A percentile compares a stretch with the other conserved stretches of the same genome.
phyloP scores from a whole-genome alignment of 768 basidiomycete genomes.

The Suillus paluster region DNA sequence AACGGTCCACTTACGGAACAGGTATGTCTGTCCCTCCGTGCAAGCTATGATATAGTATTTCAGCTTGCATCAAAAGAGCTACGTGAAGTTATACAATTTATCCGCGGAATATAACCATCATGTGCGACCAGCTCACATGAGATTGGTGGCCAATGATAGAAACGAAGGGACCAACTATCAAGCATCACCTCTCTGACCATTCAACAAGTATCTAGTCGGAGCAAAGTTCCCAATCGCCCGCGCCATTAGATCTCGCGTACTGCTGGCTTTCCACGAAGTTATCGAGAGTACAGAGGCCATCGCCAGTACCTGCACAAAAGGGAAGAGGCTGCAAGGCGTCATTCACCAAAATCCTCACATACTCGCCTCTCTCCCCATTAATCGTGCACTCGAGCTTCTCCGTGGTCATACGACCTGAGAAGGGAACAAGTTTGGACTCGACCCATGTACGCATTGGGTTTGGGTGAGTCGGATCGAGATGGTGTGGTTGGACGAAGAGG shows the following conservation, averaged over 20 bases:
- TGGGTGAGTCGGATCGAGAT: slow-evolving; percentile 13
- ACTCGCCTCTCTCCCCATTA: slow-evolving; percentile 37
- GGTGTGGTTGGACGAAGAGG: slow-evolving; percentile 46
- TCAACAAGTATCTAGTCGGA: slow-evolving; percentile 37
- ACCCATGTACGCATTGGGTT: slow-evolving; percentile 50
- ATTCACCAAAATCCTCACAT: slow-evolving; percentile 75
- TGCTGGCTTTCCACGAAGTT: slow-evolving; percentile 72
- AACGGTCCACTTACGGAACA: too few relatives aligned
- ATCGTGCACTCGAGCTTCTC: slow-evolving; percentile 61
- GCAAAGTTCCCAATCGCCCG: slow-evolving; percentile 74
- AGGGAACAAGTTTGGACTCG: slow-evolving; percentile 65
- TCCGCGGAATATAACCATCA: too few relatives aligned
- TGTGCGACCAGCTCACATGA: too few relatives aligned
- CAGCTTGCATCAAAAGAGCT: too few relatives aligned
- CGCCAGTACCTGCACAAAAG: slow-evolving; percentile 54
- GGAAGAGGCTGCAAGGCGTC: slow-evolving; percentile 64
- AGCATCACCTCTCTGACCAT: too few relatives aligned
- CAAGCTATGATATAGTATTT: too few relatives aligned
- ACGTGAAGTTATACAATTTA: too few relatives aligned
- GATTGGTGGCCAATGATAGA: too few relatives aligned
- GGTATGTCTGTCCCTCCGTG: too few relatives aligned
- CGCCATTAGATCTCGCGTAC: slow-evolving; percentile 69
- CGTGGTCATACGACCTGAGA: slow-evolving; percentile 69
- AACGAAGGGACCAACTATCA: too few relatives aligned
- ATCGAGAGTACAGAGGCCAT: slow-evolving; percentile 67